Base-by-base conservation (phyloP, 148 eudicot species). In the Talinum fruticosum region DNA sequence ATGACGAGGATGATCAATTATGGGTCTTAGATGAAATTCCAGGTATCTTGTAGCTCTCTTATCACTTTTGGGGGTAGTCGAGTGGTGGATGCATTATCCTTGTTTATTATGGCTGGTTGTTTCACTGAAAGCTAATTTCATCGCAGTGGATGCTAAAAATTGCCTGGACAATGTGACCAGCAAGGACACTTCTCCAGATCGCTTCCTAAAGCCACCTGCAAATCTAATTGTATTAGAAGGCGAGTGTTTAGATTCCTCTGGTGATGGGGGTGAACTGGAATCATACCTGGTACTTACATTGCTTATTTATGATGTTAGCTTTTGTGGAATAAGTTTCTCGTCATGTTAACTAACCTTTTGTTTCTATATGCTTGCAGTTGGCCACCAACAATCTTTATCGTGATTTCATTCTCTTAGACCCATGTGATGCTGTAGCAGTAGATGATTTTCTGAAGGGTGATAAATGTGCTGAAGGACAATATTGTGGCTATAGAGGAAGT, bases 161-260 rank as follows among this genome's bases (percentile, higher is more conserved):
- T 86, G 85, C 73, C 82, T 93, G 62, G 97, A 90, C 67, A 76
- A 66, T 75, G 53, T 75, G 62, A 66, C 82, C n/a, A 61, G 84
- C 82, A 86, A 83, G 79, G 87, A 88, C 75, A 66, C 81, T 70
- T 84, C 79, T 75, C 75, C 76, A 73, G 84, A 81, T 82, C 78
- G 83, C 29, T 87, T 88, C 72, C 80, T 88, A 67, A 91, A 91
- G 86, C 89, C 95, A 82, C 99, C 97, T 76, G 92, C 97, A 62
- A 93, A 95, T 79, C 79, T 93, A 33, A 95, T 91, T 74, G 97
- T 96, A 57, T 93, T 91, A 79, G 99, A 96, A 89, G 96, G 97
- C 74, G 99, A 96, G 85, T 89, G 92, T 86, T 83, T 96, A 77
- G 97, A 96, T 88, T 84, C 89, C 76, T 76, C 71, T 78, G 91